A percentile compares a stretch with the other conserved stretches of the same genome.
Evolutionary conservation across 306 rosid species (phyloP).

Genomic region (Acacia confusa): DNA sequence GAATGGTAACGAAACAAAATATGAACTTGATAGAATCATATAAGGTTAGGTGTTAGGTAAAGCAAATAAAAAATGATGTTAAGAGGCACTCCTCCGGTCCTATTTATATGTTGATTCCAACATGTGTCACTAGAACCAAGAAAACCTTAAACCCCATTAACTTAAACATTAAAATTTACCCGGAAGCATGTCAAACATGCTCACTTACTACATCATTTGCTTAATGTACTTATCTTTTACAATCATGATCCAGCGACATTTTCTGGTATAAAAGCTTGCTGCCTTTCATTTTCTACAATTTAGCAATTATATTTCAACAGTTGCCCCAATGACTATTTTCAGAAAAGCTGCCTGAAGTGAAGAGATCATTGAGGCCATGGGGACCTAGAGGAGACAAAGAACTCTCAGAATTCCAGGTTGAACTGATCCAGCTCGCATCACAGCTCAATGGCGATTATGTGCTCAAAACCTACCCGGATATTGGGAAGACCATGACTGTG

Average conservation of each 20-base stretch:
- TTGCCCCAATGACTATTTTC: constrained; percentile 11
- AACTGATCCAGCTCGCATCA: constrained; percentile 92
- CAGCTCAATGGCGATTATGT: constrained; percentile 90
- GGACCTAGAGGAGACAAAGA: constrained; percentile 68
- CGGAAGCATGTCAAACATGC: neutral
- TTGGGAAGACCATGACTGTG: constrained; percentile 76
- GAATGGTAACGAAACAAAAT: constrained; percentile 27
- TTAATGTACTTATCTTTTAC: neutral
- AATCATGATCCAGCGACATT: neutral
- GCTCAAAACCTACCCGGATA: constrained; percentile 74
- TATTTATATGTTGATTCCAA: too few relatives aligned
- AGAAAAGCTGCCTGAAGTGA: constrained; percentile 83
- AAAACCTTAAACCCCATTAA: too few relatives aligned
- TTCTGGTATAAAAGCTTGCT: neutral
- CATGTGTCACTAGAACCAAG: too few relatives aligned
- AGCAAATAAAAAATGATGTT: neutral
- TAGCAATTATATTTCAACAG: constrained; percentile 10
- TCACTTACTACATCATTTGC: neutral
- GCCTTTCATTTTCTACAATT: neutral
- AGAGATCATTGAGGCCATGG: constrained; percentile 56
- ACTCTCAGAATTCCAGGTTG: constrained; percentile 90
- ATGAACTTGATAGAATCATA: neutral
- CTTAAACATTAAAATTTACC: too few relatives aligned
- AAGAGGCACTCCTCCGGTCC: neutral
- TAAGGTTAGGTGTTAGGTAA: neutral